Percentiles rank a stretch among this genome's conserved stretches.
phyloP scores from a whole-genome alignment of 176 grass and related monocot genomes.

The Musa acuminata region DNA sequence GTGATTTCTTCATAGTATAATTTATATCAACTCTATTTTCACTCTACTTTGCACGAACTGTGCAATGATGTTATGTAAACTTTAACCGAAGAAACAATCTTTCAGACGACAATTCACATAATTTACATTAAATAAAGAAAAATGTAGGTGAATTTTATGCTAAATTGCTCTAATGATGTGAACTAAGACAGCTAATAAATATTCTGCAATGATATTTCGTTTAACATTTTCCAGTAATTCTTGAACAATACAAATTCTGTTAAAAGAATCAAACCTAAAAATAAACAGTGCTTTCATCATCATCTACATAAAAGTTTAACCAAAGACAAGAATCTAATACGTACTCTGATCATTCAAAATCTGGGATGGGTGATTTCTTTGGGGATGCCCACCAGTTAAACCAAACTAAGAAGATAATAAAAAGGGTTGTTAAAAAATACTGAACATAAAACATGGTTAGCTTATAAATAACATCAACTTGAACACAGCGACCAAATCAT shows the following conservation, averaged over 20 bases:
- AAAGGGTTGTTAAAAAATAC: neutral
- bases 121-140: no score
- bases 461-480: neutral
- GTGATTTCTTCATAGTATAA: neutral
- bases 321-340: slow-evolving; percentile 18
- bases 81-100: neutral
- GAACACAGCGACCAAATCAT: neutral
- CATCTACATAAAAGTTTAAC: neutral
- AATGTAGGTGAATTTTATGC: no score
- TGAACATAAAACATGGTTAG: neutral
- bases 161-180: no score
- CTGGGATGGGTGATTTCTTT: slow-evolving; percentile 83
- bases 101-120: neutral
- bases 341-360: slow-evolving; percentile 84
- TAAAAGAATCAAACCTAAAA: neutral
- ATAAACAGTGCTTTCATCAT: neutral
- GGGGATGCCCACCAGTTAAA: slow-evolving; percentile 52
- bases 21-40: neutral
- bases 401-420: slow-evolving; percentile 40
- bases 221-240: neutral
- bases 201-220: neutral
- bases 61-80: neutral
- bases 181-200: neutral
- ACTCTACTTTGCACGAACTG: neutral
- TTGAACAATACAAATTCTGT: neutral